Percentiles rank a stretch among this genome's conserved stretches.
These are phyloP conservation scores for Trichoderma pleuroti DNA, from an alignment of 2,329 filamentous ascomycete species.

Conservation along the genomic window DNA sequence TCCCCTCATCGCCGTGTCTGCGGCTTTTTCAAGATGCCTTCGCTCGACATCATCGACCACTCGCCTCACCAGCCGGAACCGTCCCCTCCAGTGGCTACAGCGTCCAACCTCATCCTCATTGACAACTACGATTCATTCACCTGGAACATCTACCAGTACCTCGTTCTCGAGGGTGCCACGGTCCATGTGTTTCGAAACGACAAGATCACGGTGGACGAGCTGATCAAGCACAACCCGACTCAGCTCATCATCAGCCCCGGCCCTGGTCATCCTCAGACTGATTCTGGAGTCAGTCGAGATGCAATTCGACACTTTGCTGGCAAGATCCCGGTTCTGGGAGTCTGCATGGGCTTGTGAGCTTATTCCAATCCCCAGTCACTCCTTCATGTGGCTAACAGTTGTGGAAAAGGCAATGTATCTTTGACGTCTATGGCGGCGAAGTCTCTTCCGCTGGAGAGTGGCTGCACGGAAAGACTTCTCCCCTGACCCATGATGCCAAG, in stretches of 20 bases:
- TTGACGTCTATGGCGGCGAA: slow-evolving; percentile 85
- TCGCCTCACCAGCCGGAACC: slow-evolving; percentile 81
- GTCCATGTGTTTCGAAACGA: slow-evolving; percentile 93
- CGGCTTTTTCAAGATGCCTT: slow-evolving; percentile 42
- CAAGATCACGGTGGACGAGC: slow-evolving; percentile 78
- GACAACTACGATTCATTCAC: slow-evolving; percentile 99
- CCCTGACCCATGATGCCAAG: slow-evolving; percentile 80
- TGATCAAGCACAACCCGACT: slow-evolving; percentile 80
- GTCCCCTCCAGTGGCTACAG: slow-evolving; percentile 68
- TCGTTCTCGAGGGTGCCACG: slow-evolving; percentile 88
- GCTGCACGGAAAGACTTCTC: slow-evolving; percentile 93
- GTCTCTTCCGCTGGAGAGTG: slow-evolving; percentile 95
- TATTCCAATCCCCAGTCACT: neutral
- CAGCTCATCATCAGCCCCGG: slow-evolving; percentile 94
- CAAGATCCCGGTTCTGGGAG: slow-evolving; percentile 93
- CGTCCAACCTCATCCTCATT: slow-evolving; percentile 88
- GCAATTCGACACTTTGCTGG: slow-evolving; percentile 88
- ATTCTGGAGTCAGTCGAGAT: slow-evolving; percentile 90
- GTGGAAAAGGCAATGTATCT: slow-evolving; percentile 76
- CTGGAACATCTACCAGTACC: slow-evolving; percentile 98
- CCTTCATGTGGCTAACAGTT: slow-evolving; percentile 4
- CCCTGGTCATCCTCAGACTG: slow-evolving; percentile 84
- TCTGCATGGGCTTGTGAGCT: slow-evolving; percentile 92
- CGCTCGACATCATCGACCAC: slow-evolving; percentile 63
- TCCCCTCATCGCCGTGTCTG: neutral